Evolutionary conservation across 805 yeast genomes (phyloP), one percentile per base, ranked within the genome.

Genomic region (Pichia cabralensis): DNA sequence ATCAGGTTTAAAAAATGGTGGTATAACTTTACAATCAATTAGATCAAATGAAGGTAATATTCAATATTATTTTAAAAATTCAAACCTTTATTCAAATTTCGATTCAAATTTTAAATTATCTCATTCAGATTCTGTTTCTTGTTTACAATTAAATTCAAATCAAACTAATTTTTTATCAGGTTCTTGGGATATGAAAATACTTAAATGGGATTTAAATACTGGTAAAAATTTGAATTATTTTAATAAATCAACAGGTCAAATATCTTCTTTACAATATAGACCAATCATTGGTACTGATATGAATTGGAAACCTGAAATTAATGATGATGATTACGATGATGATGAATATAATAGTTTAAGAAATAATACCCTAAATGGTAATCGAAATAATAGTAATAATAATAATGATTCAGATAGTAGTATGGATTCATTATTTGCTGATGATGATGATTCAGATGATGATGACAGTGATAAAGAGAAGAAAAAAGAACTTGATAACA

Each of bases 191-290:
- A 80, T 74, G 55, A 63, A 70, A 15, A 68, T 89, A 1, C 55
- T 75, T 6, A 73, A 78, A 43, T 89, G 96, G 95, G 98, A 92
- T 56, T 62, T 92, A 40, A 69, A 83, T 44, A 70, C 80, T 0
- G 96, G 96, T 1, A 55, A 61, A 13, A 53, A 64, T 8, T 49
- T 64, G 3, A 65, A 65, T 10, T 54, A 65, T 19, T 84, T 65
- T 49, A 47, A 55, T 3, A 77, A 75, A 2, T 65, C 76, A 22
- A 64, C 81, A 1, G 92, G 96, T 3, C 96, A 92, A 52, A 64
- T 89, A 2, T 78, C 94, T 3, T 69, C 76, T 28, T 52, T 89
- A 9, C 81, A 79, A 39, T 81, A 74, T 51, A 63, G 94, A 42
- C 89, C 92, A 0, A 40, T 49, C 19, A 74, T 77, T 0, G 62